Evolutionary conservation across 176 grass and related monocot species (phyloP), one percentile per base, ranked within the genome.

Genomic region (Musa troglodytarum): DNA sequence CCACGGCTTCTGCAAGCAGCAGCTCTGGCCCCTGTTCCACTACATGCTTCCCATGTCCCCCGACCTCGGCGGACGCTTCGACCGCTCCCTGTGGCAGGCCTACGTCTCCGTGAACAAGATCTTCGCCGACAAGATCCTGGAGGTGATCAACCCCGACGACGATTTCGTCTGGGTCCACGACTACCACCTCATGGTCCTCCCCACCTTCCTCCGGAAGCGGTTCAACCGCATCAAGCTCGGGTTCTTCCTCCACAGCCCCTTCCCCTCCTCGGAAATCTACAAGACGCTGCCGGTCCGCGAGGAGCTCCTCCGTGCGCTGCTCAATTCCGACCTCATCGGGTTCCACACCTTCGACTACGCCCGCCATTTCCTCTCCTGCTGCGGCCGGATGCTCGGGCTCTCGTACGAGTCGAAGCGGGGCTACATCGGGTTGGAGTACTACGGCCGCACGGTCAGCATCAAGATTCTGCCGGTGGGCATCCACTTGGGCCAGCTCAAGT

Each of bases 261-360:
- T 96, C 63, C 93, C 93, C 11, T 92, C 93, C 0, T 96, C 92
- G 7, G 92, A 96, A 82, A 96, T 96, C 76, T 96, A 96, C 81
- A 92, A 92, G 83, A 96, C 93, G 5, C 74, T 96, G 5, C 90
- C 87, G 17, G 87, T 96, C n/a, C 81, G 93, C 14, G 93, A 96
- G 77, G 93, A 92, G 90, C 85, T 96, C 12, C 77, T 96, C 19
- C 87, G 93, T 52, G 83, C 89, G 1, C 43, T 96, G 12, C 87
- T 96, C 74, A 96, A 96, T 81, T 90, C 93, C 10, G 93, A 96
- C 70, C 81, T 96, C 76, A 96, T 96, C 51, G 93, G 93, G 1
- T 96, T 96, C 82, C 93, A 96, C 82, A 96, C 93, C 66, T 96
- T 96, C 76, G 90, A 96, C 68, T 96, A 96, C 80, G 93, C 93